Conservation (phyloP, 1,284 basidiomycete species). For the Phellopilus nigrolimitatus region DNA sequence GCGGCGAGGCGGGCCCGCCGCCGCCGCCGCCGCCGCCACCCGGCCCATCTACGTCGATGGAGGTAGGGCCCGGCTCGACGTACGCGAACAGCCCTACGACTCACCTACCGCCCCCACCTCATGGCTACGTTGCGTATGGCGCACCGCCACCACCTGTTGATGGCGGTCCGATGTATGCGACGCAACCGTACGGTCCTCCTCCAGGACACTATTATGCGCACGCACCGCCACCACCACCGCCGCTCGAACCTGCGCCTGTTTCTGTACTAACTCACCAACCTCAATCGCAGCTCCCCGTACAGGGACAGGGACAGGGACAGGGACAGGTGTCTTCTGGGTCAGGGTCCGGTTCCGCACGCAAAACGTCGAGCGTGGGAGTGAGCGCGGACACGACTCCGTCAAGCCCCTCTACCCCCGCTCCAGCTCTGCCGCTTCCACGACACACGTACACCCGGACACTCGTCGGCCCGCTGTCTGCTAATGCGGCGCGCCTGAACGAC, state of each 20-base stretch:
- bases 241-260: conserved; percentile 22
- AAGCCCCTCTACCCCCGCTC: conserved; percentile 28
- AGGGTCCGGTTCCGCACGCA: neutral
- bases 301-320: neutral
- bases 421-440: conserved; percentile 42
- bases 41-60: too few species aligned
- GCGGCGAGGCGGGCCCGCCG: neutral
- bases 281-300: neutral
- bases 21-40: neutral
- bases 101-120: conserved; percentile 33
- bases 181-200: conserved; percentile 26
- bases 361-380: conserved; percentile 29
- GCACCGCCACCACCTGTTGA: conserved; percentile 40
- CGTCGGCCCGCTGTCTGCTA: conserved; percentile 81
- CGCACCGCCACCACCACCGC: conserved; percentile 21
- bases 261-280: conserved; percentile 19
- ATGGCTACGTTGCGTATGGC: conserved; percentile 46
- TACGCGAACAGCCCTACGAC: conserved; percentile 23
- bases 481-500: conserved; percentile 77
- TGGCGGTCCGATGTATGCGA: conserved; percentile 46
- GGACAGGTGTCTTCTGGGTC: too few species aligned
- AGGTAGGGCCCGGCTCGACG: neutral
- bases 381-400: conserved; percentile 30
- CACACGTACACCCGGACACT: conserved; percentile 80
- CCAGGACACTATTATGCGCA: conserved; percentile 42